Percentiles rank a stretch among this genome's conserved stretches.
phyloP scores from a whole-genome alignment of 371 early-diverging fungal species.

The Syncephalastrum racemosum region DNA sequence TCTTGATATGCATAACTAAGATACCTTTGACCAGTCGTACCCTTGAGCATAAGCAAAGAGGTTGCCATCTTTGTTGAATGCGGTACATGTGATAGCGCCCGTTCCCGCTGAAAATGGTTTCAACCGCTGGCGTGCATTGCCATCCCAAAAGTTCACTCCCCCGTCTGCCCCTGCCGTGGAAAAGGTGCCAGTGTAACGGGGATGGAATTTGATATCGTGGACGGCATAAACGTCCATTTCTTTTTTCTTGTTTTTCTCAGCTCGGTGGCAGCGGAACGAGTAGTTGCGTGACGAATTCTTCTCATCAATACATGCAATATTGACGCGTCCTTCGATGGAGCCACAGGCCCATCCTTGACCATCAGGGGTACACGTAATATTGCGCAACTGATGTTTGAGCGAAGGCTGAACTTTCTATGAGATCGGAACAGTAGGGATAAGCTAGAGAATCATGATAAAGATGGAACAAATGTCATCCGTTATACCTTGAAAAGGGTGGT shows the following conservation, averaged over 20 bases:
- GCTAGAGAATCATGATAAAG: no score
- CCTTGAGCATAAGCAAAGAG: no score
- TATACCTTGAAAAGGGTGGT: slow-evolving; percentile 69
- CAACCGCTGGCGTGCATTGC: no score
- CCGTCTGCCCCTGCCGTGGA: no score
- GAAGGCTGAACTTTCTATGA: slow-evolving; percentile 31
- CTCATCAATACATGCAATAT: slow-evolving; percentile 85
- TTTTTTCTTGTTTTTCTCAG: slow-evolving; percentile 48
- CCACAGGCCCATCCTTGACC: slow-evolving; percentile 85
- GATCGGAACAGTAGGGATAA: no score
- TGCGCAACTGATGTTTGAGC: slow-evolving; percentile 83
- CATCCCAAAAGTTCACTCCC: no score
- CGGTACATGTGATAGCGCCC: no score
- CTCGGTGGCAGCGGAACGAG: slow-evolving; percentile 94
- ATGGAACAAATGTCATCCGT: neutral
- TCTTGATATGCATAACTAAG: no score
- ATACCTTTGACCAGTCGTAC: no score
- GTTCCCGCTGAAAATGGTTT: no score
- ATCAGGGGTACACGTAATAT: slow-evolving; percentile 73
- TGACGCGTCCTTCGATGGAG: slow-evolving; percentile 90
- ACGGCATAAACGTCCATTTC: slow-evolving; percentile 63
- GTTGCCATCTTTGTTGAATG: no score
- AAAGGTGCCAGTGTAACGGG: slow-evolving; percentile 38
- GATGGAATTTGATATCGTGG: slow-evolving; percentile 86
- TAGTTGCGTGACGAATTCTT: slow-evolving; percentile 74